Evolutionary conservation across 164 flowering plant species (phyloP).

Genomic region (Magnolia kwangsiensis): DNA sequence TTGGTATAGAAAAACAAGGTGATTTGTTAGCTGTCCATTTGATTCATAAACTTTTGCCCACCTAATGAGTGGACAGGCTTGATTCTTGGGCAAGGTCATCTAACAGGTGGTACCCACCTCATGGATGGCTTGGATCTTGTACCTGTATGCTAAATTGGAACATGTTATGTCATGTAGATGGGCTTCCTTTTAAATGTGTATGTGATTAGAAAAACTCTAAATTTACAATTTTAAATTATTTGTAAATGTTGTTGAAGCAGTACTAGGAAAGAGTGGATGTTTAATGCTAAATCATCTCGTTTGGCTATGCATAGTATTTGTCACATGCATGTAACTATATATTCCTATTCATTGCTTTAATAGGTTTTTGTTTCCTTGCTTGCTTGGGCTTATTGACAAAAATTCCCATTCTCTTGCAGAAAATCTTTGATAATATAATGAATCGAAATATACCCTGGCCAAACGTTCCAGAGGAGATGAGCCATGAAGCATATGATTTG

Average conservation of each 20-base stretch:
- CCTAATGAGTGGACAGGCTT: not conserved
- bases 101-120: not conserved
- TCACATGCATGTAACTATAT: too few species aligned
- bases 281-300: too few species aligned
- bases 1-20: not conserved
- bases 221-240: too few species aligned
- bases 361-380: not conserved
- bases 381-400: not conserved
- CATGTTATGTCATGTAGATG: not conserved
- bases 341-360: not conserved
- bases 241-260: too few species aligned
- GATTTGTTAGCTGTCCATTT: not conserved
- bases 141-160: not conserved
- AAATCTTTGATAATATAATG: slow-evolving; percentile 92
- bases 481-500: slow-evolving; percentile 77
- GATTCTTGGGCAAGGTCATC: not conserved
- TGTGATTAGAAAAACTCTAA: too few species aligned
- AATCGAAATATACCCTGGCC: slow-evolving; percentile 98
- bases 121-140: not conserved
- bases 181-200: not conserved
- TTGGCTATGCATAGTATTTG: too few species aligned
- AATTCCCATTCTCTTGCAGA: slow-evolving; percentile 46
- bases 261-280: too few species aligned
- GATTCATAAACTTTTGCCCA: not conserved
- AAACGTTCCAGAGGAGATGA: slow-evolving; percentile 82